Evolutionary conservation across 192 early-diverging fungal genomes (phyloP).

Genomic region (Rhizophagus clarus): DNA sequence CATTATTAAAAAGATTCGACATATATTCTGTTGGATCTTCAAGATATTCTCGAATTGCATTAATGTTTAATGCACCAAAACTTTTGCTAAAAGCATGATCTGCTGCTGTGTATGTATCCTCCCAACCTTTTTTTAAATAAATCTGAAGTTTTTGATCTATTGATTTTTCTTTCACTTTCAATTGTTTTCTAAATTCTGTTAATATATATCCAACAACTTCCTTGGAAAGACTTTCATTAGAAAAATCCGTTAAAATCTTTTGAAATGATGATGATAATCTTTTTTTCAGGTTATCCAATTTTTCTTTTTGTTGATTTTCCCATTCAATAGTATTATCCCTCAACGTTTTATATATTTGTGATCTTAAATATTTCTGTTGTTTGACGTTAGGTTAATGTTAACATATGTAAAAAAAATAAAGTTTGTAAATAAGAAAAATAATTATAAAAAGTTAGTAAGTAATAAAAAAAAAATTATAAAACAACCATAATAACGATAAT

Average conservation of each 20-base stretch:
- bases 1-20: neutral
- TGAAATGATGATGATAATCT: neutral
- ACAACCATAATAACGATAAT: too few species aligned
- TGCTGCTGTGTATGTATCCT: neutral
- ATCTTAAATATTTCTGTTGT: neutral
- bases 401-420: too few species aligned
- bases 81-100: neutral
- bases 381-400: too few species aligned
- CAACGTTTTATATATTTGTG: neutral
- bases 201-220: neutral
- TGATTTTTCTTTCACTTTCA: neutral
- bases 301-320: neutral
- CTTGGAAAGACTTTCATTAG: neutral
- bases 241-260: neutral
- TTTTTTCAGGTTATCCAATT: neutral
- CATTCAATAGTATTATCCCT: neutral
- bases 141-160: neutral
- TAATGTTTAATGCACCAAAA: neutral
- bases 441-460: too few species aligned
- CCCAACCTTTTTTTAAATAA: constrained; percentile 5
- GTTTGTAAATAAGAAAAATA: too few species aligned
- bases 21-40: neutral
- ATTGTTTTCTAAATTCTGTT: neutral
- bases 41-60: constrained; percentile 1
- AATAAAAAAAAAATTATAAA: too few species aligned